Base-by-base conservation (phyloP, 371 early-diverging fungal species). In the Apophysomyces sp. region DNA sequence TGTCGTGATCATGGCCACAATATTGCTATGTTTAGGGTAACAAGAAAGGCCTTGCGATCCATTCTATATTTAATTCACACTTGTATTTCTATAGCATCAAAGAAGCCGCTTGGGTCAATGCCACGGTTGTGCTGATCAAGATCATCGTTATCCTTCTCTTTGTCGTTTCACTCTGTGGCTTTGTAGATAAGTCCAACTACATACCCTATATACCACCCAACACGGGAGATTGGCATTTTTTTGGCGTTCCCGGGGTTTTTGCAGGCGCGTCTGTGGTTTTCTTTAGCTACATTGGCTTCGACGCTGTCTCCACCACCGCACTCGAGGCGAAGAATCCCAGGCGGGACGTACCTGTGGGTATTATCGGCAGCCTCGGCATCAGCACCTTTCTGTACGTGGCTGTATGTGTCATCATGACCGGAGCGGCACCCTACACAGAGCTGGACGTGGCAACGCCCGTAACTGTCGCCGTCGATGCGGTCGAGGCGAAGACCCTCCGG, bases 231-330 rank as follows among this genome's bases (percentile, higher is more conserved):
- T 62, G 84, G 87, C 55, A 66, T 61, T 52, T 76, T 63, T 90
- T 78, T 72, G 92, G 92, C 32, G 81, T 71, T 2, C 49, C 71
- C 13, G 95, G 94, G 26, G 63, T 94, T 13, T 82, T 92, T 55
- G 77, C 87, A 39, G 92, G 84, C 9, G 82, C 92, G 3, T 81
- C 85, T 15, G 77, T 82, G 0, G 92, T 94, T 13, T 93, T 94
- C 71, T 95, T 94, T 61, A 55, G 93, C 18, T 93, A 91, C 60
- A 89, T 91, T 69, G 94, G 94, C 16, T 94, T 93, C 71, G 95
- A 94, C 67, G 84, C 92, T 11, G 89, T 94, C 12, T 88, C 93
- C 0, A 93, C 95, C 0, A 86, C 89, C 0, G 89, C 95, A 4
- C 89, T 90, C 67, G 95, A 95, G 73, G 83, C 90, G 13, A 82